phyloP scores from a whole-genome alignment of 1,284 basidiomycete genomes.

The Amylostereum chailletii region DNA sequence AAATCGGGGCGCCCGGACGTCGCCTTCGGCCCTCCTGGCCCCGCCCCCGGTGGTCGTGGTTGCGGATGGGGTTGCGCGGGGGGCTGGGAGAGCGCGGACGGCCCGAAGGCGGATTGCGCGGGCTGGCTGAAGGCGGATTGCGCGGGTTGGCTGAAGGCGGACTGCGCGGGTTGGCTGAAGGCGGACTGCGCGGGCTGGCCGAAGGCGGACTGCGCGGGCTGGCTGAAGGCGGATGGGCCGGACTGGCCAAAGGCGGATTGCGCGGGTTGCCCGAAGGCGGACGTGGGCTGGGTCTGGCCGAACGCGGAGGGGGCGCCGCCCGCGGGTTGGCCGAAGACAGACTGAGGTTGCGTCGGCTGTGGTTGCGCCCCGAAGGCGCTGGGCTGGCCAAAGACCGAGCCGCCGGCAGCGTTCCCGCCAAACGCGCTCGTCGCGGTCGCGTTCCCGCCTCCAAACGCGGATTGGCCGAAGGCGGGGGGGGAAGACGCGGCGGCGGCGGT shows the following conservation, averaged over 20 bases:
- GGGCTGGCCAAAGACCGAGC: conserved; percentile 21
- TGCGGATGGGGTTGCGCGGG: no score
- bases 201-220: conserved; percentile 12
- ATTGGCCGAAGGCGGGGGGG: conserved; percentile 12
- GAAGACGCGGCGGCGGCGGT: neutral
- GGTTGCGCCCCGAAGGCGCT: conserved; percentile 10
- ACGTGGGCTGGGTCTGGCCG: neutral
- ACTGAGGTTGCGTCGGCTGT: conserved; percentile 8
- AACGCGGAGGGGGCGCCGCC: conserved; percentile 5
- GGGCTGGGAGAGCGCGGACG: no score
- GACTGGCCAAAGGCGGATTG: conserved; percentile 17
- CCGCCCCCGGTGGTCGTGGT: no score
- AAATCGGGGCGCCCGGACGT: conserved; percentile 32
- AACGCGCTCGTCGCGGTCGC: no score
- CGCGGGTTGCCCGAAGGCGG: neutral
- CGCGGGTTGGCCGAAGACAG: conserved; percentile 21
- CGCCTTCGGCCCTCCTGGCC: neutral
- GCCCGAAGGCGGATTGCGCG: neutral
- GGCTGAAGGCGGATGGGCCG: conserved; percentile 17
- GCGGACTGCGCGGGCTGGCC: conserved; percentile 12
- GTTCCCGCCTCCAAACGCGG: conserved; percentile 8
- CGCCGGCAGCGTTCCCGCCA: neutral
- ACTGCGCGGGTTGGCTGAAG: conserved; percentile 16
- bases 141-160: conserved; percentile 11
- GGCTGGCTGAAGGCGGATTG: conserved; percentile 12